These are phyloP conservation scores for Baorangia bicolor DNA, from an alignment of 768 basidiomycete genomes.

Conservation along the genomic window DNA sequence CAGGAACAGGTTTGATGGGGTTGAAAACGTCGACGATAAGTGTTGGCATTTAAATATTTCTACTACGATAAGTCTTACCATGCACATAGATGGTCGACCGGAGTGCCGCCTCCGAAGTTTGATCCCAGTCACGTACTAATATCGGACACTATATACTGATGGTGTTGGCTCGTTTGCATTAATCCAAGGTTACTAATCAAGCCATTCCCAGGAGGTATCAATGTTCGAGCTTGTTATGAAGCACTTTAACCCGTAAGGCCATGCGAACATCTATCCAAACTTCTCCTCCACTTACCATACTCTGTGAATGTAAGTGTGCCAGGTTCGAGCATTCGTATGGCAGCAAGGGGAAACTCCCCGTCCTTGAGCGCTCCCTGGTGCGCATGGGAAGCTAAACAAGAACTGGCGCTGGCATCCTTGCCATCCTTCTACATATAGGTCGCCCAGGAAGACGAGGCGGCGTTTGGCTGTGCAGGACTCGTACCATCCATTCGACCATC, in stretches of 20 bases:
- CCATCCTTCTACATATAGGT: background rate
- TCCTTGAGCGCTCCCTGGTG: background rate
- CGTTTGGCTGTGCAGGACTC: background rate
- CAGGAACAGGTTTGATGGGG: no score
- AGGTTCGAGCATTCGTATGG: background rate
- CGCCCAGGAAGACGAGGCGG: background rate
- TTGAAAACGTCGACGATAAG: no score
- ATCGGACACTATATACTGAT: background rate
- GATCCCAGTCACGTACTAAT: no score
- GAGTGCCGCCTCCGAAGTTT: no score
- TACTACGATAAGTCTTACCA: no score
- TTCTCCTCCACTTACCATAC: no score
- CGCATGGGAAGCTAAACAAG: background rate
- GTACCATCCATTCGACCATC: background rate
- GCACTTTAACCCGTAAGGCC: background rate
- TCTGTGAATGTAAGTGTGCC: no score
- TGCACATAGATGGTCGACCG: no score
- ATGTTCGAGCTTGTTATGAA: background rate
- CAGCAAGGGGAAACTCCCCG: background rate
- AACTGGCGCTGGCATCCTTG: background rate
- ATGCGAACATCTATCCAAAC: background rate
- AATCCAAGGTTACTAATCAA: background rate
- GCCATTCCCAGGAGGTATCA: background rate
- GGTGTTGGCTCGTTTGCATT: background rate
- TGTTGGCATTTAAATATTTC: no score